phyloP scores from a whole-genome alignment of 2,329 filamentous ascomycete species.

The Dryadomyces sulphureus region DNA sequence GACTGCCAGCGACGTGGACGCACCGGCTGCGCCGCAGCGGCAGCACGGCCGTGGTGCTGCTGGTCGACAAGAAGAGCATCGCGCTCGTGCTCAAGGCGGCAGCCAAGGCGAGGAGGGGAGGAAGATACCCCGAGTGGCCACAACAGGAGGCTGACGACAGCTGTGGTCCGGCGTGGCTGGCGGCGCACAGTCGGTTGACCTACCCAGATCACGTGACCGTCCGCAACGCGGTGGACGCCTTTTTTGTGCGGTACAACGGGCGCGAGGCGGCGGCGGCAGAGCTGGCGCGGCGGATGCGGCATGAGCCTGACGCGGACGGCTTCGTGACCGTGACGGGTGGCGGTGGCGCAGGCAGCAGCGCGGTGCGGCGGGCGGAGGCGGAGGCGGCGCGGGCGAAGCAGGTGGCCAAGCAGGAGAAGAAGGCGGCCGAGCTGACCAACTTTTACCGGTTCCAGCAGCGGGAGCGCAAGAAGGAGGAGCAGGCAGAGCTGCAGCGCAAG shows the following conservation, averaged over 20 bases:
- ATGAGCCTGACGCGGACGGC: constrained; percentile 83
- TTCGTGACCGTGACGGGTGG: constrained; percentile 85
- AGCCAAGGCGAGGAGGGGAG: constrained; percentile 43
- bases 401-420: constrained; percentile 43
- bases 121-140: constrained; percentile 51
- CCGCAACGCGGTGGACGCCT: constrained; percentile 66
- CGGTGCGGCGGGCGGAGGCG: constrained; percentile 58
- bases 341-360: constrained; percentile 61
- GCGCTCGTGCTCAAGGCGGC: constrained; percentile 64
- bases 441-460: constrained; percentile 78
- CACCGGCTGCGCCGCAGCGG: constrained; percentile 57
- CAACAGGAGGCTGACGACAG: constrained; percentile 16
- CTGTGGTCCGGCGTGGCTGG: constrained; percentile 42
- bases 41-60: constrained; percentile 63
- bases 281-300: constrained; percentile 49
- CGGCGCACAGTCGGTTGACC: constrained; percentile 53
- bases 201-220: constrained; percentile 55
- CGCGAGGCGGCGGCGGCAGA: constrained; percentile 50
- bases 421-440: constrained; percentile 49
- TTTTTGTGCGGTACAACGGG: constrained; percentile 68
- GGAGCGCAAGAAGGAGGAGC: constrained; percentile 64
- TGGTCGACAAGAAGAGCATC: constrained; percentile 71
- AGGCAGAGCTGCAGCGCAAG: constrained; percentile 50
- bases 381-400: constrained; percentile 43
- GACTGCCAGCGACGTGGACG: constrained; percentile 59